Evolutionary conservation across 192 early-diverging fungal species (phyloP), one percentile per base, ranked within the genome.

Genomic region (Coemansia sp.): DNA sequence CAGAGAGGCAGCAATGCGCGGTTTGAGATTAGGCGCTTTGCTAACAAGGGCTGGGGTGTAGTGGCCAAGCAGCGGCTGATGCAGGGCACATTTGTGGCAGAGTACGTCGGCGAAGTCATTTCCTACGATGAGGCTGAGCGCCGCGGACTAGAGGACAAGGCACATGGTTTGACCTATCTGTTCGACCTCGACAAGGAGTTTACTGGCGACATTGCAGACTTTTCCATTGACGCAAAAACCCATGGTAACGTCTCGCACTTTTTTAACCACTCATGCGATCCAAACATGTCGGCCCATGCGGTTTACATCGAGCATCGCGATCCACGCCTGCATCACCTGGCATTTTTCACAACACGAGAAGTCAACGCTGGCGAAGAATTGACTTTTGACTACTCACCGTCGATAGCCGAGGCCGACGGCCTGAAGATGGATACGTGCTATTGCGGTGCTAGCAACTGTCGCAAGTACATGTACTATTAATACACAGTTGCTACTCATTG

Each of bases 71-170:
- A 61, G 14, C 10, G 17, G 17, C 39, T 75, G 9, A 3, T 19
- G 32, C 70, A 53, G 50, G 91, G 92, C 60, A 78, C 88, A 14
- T 98, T 99, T 83, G 88, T 99, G 31, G 93, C 94, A 64, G 98
- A 99, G 75, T 99, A 99, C 73, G 88, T 94, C 46, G 98, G 98
- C 41, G 98, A 99, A 76, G 90, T 99, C 10, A 90, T 99, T 25
- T 76, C 94, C 25, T 85, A 87, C 32, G 66, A 84, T 15, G 90
- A 92, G 64, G 97, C 95, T 64, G 75, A 94, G 68, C 80, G 93
- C 14, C 93, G 90, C 19, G 81, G 70, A 3, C 21, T 41, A 1
- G 62, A 62, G 12, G 81, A 84, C 45, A 38, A 58, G 10, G 63
- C 59, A 2, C 55, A 25, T 1, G 81, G 81, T 5, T 50, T 76